These are phyloP conservation scores for Letharia columbiana DNA, from an alignment of 495 filamentous ascomycete species.

Conservation along the genomic window DNA sequence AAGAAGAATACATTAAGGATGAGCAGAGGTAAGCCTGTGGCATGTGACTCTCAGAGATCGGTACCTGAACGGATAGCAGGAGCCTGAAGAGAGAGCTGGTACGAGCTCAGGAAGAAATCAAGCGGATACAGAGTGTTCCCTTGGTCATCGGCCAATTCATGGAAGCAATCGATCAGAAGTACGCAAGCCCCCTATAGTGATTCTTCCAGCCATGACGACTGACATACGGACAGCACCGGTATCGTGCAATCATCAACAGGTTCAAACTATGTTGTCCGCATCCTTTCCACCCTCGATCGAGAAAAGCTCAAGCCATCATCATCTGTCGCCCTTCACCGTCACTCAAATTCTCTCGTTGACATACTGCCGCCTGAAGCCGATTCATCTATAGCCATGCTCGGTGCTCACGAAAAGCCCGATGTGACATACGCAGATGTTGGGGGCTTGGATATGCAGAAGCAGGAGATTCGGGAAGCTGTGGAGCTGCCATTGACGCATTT, in stretches of 20 bases:
- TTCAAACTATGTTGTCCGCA: constrained; percentile 97
- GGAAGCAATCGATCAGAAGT: constrained; percentile 99
- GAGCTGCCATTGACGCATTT: constrained; percentile 95
- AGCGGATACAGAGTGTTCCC: constrained; percentile 96
- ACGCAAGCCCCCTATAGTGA: constrained; percentile 27
- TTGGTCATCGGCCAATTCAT: constrained; percentile 99
- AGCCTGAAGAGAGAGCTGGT: constrained; percentile 96
- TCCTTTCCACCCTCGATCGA: constrained; percentile 95
- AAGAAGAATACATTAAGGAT: constrained; percentile 99
- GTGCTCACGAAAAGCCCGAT: constrained; percentile 92
- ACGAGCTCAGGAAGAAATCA: constrained; percentile 97
- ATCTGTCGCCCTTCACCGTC: constrained; percentile 91
- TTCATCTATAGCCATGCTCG: constrained; percentile 96
- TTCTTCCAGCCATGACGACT: constrained; percentile 20
- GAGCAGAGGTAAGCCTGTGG: constrained; percentile 67
- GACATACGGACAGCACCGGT: constrained; percentile 59
- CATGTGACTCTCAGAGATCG: not conserved
- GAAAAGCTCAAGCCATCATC: constrained; percentile 96
- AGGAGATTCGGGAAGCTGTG: constrained; percentile 96
- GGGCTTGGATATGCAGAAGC: constrained; percentile 98
- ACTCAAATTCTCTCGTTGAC: constrained; percentile 97
- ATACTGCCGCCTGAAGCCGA: constrained; percentile 97
- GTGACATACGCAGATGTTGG: constrained; percentile 97
- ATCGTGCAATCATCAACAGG: constrained; percentile 98
- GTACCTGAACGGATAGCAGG: constrained; percentile 36